A percentile compares a stretch with the other conserved stretches of the same genome.
phyloP scores from a whole-genome alignment of 2,329 filamentous ascomycete species.

The Ascochyta fabae region DNA sequence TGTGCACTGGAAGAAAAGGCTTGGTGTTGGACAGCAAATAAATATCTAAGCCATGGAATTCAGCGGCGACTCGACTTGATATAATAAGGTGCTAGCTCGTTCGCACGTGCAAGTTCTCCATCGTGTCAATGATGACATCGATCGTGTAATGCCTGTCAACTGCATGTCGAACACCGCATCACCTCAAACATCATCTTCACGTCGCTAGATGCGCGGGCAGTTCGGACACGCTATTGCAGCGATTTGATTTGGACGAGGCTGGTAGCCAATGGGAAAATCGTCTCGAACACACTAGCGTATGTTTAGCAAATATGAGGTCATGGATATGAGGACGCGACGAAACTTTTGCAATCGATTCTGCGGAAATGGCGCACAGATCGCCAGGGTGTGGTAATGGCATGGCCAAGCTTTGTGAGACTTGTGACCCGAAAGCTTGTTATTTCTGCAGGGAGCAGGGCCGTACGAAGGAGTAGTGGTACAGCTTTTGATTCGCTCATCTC shows the following conservation, averaged over 20 bases:
- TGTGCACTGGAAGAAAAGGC: background rate
- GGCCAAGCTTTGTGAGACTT: slow-evolving; percentile 12
- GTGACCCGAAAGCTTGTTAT: slow-evolving; percentile 12
- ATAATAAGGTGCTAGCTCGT: background rate
- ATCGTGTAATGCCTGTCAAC: slow-evolving; percentile 1
- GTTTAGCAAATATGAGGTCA: slow-evolving; percentile 8
- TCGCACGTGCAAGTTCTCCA: background rate
- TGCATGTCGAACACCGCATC: background rate
- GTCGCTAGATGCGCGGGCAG: background rate
- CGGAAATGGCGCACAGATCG: background rate
- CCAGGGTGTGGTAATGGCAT: background rate
- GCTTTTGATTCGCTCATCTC: background rate
- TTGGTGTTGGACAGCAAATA: background rate
- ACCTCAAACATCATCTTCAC: background rate
- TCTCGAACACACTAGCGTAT: no score
- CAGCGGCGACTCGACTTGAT: slow-evolving; percentile 1
- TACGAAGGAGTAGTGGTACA: background rate
- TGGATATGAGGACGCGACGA: slow-evolving; percentile 4
- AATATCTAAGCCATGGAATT: background rate
- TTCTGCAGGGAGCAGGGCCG: background rate
- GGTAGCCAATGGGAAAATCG: background rate
- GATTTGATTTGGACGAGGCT: background rate
- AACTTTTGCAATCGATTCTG: background rate
- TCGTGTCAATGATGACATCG: slow-evolving; percentile 14
- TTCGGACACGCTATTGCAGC: slow-evolving; percentile 2